phyloP scores from a whole-genome alignment of 495 filamentous ascomycete genomes.

The Cryomyces minteri region DNA sequence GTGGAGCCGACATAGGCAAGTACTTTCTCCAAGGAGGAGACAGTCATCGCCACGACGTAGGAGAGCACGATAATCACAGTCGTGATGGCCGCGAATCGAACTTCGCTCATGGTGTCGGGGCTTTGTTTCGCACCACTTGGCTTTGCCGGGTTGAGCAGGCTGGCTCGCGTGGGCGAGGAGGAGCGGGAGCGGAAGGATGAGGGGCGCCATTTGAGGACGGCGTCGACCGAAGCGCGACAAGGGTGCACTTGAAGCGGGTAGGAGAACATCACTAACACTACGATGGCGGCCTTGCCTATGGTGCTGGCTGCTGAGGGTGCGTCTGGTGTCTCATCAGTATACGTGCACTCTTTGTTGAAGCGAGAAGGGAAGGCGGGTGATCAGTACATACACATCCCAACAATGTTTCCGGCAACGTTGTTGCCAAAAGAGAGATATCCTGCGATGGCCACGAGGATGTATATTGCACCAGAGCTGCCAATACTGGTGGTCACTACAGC shows the following conservation, averaged over 20 bases:
- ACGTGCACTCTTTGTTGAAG: neutral
- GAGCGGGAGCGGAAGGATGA: conserved; percentile 6
- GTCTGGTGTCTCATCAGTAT: conserved; percentile 23
- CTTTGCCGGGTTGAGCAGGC: neutral
- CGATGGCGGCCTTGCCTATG: conserved; percentile 86
- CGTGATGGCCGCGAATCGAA: conserved; percentile 79
- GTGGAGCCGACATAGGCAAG: conserved; percentile 92
- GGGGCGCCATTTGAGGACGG: conserved; percentile 82
- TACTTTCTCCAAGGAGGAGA: conserved; percentile 74
- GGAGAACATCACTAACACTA: conserved; percentile 91
- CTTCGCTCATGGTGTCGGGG: conserved; percentile 47
- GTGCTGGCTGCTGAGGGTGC: conserved; percentile 64
- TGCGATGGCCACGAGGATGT: conserved; percentile 82
- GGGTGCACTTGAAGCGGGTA: conserved; percentile 93
- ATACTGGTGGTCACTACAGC: conserved; percentile 66
- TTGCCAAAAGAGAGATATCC: conserved; percentile 91
- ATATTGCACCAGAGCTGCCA: conserved; percentile 60
- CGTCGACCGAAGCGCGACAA: conserved; percentile 81
- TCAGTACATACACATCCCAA: conserved; percentile 56
- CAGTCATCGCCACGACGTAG: conserved; percentile 77
- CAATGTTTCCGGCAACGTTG: conserved; percentile 75
- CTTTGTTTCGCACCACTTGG: conserved; percentile 2
- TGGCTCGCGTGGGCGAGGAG: conserved; percentile 3
- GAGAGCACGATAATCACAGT: conserved; percentile 66
- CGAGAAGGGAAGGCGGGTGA: neutral